Percentiles rank a stretch among this genome's conserved stretches.
These are phyloP conservation scores for Aspergillus viridinutans DNA, from an alignment of 2,329 filamentous ascomycete genomes.

Conservation along the genomic window DNA sequence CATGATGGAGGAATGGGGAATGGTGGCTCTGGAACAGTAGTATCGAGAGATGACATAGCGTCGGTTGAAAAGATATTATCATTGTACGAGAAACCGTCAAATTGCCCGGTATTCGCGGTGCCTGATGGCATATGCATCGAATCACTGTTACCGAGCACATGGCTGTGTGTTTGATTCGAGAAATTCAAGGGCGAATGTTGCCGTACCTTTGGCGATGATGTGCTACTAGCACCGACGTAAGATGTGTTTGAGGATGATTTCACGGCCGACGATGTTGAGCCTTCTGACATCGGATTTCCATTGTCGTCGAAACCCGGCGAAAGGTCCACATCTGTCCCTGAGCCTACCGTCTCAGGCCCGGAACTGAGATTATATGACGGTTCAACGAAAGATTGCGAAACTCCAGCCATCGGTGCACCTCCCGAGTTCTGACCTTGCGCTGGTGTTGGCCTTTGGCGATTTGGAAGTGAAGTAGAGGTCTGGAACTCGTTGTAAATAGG, in stretches of 20 bases:
- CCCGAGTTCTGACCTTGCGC: background rate
- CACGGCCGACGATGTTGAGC: conserved; percentile 33
- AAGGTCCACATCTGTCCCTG: conserved; percentile 27
- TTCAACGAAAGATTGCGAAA: conserved; percentile 8
- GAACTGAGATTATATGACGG: conserved; percentile 4
- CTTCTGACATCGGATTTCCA: conserved; percentile 28
- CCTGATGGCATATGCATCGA: conserved; percentile 11
- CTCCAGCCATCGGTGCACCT: background rate
- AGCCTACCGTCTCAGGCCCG: conserved; percentile 1
- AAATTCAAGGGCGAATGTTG: conserved; percentile 13
- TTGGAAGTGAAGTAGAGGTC: conserved; percentile 20
- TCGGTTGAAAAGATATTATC: conserved; percentile 14
- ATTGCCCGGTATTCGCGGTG: conserved; percentile 12
- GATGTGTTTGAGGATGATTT: conserved; percentile 37
- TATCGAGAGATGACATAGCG: conserved; percentile 12
- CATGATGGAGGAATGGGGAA: conserved; percentile 27
- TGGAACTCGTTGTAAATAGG: background rate
- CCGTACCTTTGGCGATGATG: conserved; percentile 22
- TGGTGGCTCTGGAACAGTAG: conserved; percentile 17
- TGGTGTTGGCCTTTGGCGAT: conserved; percentile 16
- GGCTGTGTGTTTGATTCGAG: conserved; percentile 7
- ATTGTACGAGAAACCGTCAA: conserved; percentile 13
- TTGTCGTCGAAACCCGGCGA: conserved; percentile 30
- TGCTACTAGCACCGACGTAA: conserved; percentile 27
- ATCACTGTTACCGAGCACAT: conserved; percentile 14